These are phyloP conservation scores for Lumnitzera littorea DNA, from an alignment of 345 rosid genomes.

Conservation along the genomic window DNA sequence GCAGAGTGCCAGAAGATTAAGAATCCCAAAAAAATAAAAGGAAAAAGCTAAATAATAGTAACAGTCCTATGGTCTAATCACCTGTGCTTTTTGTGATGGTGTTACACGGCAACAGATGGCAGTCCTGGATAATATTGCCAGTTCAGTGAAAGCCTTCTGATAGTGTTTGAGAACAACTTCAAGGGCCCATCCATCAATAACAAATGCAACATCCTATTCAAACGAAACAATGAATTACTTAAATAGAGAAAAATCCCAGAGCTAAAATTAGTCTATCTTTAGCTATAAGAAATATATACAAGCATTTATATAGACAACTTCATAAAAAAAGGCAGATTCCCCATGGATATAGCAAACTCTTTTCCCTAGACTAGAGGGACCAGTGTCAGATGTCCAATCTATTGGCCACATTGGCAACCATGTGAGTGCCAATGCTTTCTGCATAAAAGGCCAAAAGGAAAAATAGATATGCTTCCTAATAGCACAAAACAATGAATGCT, in stretches of 20 bases:
- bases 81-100: slow-evolving; percentile 99
- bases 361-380: no score
- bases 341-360: no score
- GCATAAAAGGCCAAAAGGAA: no score
- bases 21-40: neutral
- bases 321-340: no score
- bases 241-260: neutral
- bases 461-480: no score
- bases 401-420: no score
- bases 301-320: no score
- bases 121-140: slow-evolving; percentile 92
- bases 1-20: neutral
- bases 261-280: no score
- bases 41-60: neutral
- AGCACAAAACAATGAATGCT: no score
- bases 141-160: slow-evolving; percentile 78
- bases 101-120: slow-evolving; percentile 98
- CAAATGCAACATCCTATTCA: slow-evolving; percentile 87
- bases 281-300: no score
- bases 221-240: slow-evolving; percentile 6
- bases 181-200: slow-evolving; percentile 96
- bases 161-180: slow-evolving; percentile 85
- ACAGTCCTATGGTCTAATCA: slow-evolving; percentile 6
- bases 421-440: no score
- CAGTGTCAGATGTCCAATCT: no score